Conservation (phyloP, 257 asterid genomes). For the Ilex aquifolium region DNA sequence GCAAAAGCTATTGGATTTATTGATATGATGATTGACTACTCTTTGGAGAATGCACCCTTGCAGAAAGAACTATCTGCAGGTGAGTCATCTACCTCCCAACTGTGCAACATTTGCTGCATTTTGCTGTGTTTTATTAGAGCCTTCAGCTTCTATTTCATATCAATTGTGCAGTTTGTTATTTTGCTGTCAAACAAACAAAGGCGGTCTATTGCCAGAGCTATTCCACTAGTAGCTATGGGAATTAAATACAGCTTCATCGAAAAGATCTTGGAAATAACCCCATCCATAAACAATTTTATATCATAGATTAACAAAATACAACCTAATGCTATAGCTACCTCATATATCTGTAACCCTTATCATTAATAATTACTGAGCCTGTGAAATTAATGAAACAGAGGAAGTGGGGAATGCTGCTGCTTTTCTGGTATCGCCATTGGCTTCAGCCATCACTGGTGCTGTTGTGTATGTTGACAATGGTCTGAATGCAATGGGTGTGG, state of each 20-base stretch:
- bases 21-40: conserved; percentile 91
- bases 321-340: no score
- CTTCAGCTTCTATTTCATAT: not conserved
- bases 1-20: conserved; percentile 92
- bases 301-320: not conserved
- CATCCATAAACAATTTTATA: not conserved
- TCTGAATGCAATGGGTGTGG: conserved; percentile 86
- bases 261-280: not conserved
- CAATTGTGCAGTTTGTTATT: not conserved
- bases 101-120: not conserved
- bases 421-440: conserved; percentile 72
- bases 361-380: not conserved
- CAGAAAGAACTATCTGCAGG: conserved; percentile 86
- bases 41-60: conserved; percentile 66
- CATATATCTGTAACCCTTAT: no score
- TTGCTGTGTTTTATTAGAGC: not conserved
- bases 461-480: conserved; percentile 85
- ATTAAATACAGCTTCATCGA: not conserved
- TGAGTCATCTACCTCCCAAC: conserved; percentile 3
- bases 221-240: not conserved
- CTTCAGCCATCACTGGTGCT: conserved; percentile 84
- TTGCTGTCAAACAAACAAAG: not conserved
- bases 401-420: conserved; percentile 87
- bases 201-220: not conserved
- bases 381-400: conserved; percentile 39